Conservation (phyloP, 1,284 basidiomycete species). For the Sanghuangporus baumii region DNA sequence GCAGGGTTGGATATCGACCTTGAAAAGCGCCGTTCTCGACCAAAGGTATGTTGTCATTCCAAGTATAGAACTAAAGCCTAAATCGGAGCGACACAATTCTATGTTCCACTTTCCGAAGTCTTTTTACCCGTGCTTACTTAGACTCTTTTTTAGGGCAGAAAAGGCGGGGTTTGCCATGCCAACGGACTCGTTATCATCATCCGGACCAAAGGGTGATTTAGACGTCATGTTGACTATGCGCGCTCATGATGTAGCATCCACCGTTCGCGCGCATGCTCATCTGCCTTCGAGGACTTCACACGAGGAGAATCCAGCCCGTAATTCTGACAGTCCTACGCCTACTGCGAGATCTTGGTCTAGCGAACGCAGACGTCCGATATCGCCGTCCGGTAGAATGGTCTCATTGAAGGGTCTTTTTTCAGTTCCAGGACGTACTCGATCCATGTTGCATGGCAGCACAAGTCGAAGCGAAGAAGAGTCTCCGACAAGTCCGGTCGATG, state of each 20-base stretch:
- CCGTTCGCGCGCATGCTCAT: slow-evolving; percentile 27
- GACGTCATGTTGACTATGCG: slow-evolving; percentile 79
- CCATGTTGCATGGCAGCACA: slow-evolving; percentile 40
- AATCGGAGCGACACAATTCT: not conserved
- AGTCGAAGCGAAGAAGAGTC: slow-evolving; percentile 24
- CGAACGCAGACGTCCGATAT: slow-evolving; percentile 25
- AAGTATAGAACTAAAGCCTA: not conserved
- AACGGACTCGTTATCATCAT: slow-evolving; percentile 34
- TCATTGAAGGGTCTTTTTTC: slow-evolving; percentile 57
- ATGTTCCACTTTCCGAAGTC: not conserved
- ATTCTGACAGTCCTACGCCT: slow-evolving; percentile 11
- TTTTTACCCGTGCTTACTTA: not conserved
- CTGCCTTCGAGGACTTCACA: slow-evolving; percentile 4
- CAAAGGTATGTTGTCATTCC: slow-evolving; percentile 47
- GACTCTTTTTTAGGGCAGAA: slow-evolving; percentile 41
- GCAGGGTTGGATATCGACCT: slow-evolving; percentile 66
- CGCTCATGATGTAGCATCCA: slow-evolving; percentile 46
- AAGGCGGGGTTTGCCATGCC: slow-evolving; percentile 57
- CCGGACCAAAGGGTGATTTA: slow-evolving; percentile 67
- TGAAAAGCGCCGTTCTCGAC: slow-evolving; percentile 64
- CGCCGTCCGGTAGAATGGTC: slow-evolving; percentile 33
- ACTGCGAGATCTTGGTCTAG: slow-evolving; percentile 15
- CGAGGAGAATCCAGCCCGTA: slow-evolving; percentile 2
- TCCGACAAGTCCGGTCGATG: slow-evolving; percentile 13
- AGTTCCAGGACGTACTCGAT: slow-evolving; percentile 31